These are phyloP conservation scores for Fomitopsis pinicola DNA, from an alignment of 1,284 basidiomycete genomes.

Conservation along the genomic window DNA sequence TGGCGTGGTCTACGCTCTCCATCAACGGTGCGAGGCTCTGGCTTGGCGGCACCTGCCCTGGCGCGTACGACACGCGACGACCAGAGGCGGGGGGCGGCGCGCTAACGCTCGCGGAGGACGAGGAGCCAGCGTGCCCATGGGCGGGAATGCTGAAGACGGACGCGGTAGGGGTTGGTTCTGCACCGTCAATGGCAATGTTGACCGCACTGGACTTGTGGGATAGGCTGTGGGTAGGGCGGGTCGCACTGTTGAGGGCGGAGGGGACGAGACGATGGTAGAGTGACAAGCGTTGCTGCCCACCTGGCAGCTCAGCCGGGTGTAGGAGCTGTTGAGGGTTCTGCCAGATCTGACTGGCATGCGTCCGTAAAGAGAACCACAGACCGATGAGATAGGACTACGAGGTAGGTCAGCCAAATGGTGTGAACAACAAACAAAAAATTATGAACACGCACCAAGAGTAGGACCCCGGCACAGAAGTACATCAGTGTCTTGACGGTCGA, in stretches of 20 bases:
- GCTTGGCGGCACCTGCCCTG: slow-evolving; percentile 30
- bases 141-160: background rate
- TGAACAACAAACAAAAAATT: background rate
- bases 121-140: slow-evolving; percentile 7
- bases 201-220: slow-evolving; percentile 44
- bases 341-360: slow-evolving; percentile 99
- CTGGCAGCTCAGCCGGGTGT: slow-evolving; percentile 59
- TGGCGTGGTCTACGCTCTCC: slow-evolving; percentile 72
- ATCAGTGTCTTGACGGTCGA: slow-evolving; percentile 90
- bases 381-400: slow-evolving; percentile 92
- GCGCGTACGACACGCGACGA: slow-evolving; percentile 52
- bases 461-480: slow-evolving; percentile 89
- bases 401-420: slow-evolving; percentile 3
- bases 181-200: slow-evolving; percentile 28
- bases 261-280: slow-evolving; percentile 68
- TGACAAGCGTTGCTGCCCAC: slow-evolving; percentile 57
- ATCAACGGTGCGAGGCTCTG: slow-evolving; percentile 61
- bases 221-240: slow-evolving; percentile 17
- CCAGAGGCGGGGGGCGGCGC: slow-evolving; percentile 17
- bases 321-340: slow-evolving; percentile 91
- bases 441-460: slow-evolving; percentile 76
- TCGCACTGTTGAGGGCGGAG: slow-evolving; percentile 15
- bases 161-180: slow-evolving; percentile 32
- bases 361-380: slow-evolving; percentile 97
- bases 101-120: slow-evolving; percentile 13